A percentile compares a stretch with the other conserved stretches of the same genome.
These are phyloP conservation scores for Prasinococcaceae sp. DNA, from an alignment of 139 green algal species.

Conservation along the genomic window DNA sequence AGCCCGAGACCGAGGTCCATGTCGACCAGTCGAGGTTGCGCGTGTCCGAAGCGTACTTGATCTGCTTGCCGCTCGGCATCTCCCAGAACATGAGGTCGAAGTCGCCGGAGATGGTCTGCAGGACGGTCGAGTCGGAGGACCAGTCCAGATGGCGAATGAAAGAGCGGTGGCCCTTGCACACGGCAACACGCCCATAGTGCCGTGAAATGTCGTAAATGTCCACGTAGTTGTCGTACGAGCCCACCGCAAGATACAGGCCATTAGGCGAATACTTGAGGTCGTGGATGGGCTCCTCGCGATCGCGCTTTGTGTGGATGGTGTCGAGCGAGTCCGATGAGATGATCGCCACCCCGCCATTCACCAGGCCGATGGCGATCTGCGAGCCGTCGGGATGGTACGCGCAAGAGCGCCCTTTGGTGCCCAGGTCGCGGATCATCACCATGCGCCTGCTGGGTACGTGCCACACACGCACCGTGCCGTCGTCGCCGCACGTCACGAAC, in stretches of 20 bases:
- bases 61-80: conserved; percentile 5
- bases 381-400: conserved; percentile 10
- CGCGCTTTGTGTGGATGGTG: conserved; percentile 3
- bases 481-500: conserved; percentile 12
- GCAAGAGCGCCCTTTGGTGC: background rate
- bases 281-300: conserved; percentile 6
- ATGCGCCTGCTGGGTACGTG: conserved; percentile 3
- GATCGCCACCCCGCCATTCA: conserved; percentile 6
- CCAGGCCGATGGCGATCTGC: conserved; percentile 5
- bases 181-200: conserved; percentile 6
- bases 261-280: conserved; percentile 17
- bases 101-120: conserved; percentile 13
- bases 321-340: conserved; percentile 3
- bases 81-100: conserved; percentile 18
- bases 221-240: conserved; percentile 17
- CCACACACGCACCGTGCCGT: conserved; percentile 13
- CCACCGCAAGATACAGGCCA: conserved; percentile 15
- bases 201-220: conserved; percentile 17
- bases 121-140: conserved; percentile 4
- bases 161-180: conserved; percentile 3
- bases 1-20: conserved; percentile 8
- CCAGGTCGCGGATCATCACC: conserved; percentile 3
- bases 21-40: conserved; percentile 6
- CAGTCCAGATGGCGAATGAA: conserved; percentile 15
- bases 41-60: background rate